Evolutionary conservation across 2,329 filamentous ascomycete species (phyloP).

Genomic region (Colletotrichum truncatum): DNA sequence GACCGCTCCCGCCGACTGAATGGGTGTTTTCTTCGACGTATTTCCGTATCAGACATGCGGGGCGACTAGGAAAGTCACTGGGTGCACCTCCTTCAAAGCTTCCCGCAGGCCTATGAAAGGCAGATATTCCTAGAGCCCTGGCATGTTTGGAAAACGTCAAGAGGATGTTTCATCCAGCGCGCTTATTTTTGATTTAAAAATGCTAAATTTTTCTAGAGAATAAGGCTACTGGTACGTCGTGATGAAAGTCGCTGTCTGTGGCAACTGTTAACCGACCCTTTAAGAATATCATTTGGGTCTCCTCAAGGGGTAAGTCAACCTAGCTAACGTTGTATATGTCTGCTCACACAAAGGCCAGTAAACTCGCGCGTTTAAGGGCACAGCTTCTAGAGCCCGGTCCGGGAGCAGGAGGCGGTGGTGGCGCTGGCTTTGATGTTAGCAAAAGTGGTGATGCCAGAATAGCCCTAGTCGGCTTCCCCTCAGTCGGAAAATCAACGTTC

Average conservation of each 20-base stretch:
- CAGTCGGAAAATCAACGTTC: conserved; percentile 98
- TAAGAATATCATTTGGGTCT: conserved; percentile 97
- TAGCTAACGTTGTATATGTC: not conserved
- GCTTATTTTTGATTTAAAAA: not conserved
- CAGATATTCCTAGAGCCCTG: not conserved
- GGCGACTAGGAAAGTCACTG: too few relatives aligned
- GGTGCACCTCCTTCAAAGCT: too few relatives aligned
- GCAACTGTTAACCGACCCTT: conserved; percentile 6
- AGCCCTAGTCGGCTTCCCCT: conserved; percentile 97
- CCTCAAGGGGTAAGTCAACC: conserved; percentile 81
- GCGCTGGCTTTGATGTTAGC: conserved; percentile 90
- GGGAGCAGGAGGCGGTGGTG: conserved; percentile 80
- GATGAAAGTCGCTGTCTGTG: not conserved
- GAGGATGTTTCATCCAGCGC: not conserved
- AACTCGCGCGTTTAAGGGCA: conserved; percentile 92
- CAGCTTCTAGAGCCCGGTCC: conserved; percentile 91
- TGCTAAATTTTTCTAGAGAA: conserved; percentile 74
- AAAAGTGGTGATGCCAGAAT: conserved; percentile 98
- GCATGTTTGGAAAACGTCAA: not conserved
- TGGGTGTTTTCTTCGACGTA: too few relatives aligned
- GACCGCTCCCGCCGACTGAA: not conserved
- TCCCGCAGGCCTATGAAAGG: too few relatives aligned
- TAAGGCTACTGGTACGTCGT: conserved; percentile 89
- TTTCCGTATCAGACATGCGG: not conserved
- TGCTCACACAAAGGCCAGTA: conserved; percentile 61